Conservation (phyloP, 2,329 filamentous ascomycete genomes). For the Tolypocladium pustulatum region DNA sequence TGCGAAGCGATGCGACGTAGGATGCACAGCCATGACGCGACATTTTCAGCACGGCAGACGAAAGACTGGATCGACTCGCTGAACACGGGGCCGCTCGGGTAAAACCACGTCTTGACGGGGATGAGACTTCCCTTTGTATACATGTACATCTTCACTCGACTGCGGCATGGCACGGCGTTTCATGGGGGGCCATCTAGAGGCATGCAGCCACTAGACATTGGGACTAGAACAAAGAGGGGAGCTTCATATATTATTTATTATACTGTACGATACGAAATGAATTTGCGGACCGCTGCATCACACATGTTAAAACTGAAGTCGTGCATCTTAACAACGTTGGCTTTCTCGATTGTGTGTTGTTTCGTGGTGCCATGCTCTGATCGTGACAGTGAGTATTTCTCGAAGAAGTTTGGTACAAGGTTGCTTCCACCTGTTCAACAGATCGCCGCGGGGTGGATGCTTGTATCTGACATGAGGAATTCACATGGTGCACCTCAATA, state of each 20-base stretch:
- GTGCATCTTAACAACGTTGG: background rate
- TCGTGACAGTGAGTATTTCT: no score
- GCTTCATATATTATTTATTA: conserved; percentile 4
- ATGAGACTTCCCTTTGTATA: conserved; percentile 18
- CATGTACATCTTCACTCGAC: conserved; percentile 43
- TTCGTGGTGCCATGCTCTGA: no score
- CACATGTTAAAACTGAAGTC: no score
- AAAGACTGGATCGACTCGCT: background rate
- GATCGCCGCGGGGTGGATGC: no score
- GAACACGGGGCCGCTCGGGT: background rate
- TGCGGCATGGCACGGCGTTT: conserved; percentile 43
- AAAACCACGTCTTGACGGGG: conserved; percentile 1
- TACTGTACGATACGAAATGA: conserved; percentile 7
- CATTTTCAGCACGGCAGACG: background rate
- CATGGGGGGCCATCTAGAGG: conserved; percentile 16
- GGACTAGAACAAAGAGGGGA: conserved; percentile 8
- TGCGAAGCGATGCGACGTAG: background rate
- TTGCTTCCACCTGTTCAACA: no score
- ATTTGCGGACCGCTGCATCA: background rate
- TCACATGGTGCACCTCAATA: no score
- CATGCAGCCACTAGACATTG: conserved; percentile 17
- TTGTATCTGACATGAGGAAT: no score
- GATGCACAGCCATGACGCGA: background rate
- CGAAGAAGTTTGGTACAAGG: no score
- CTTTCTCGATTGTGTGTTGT: no score